Conservation (phyloP, 139 green algal species). For the Helicosporidium sp. region DNA sequence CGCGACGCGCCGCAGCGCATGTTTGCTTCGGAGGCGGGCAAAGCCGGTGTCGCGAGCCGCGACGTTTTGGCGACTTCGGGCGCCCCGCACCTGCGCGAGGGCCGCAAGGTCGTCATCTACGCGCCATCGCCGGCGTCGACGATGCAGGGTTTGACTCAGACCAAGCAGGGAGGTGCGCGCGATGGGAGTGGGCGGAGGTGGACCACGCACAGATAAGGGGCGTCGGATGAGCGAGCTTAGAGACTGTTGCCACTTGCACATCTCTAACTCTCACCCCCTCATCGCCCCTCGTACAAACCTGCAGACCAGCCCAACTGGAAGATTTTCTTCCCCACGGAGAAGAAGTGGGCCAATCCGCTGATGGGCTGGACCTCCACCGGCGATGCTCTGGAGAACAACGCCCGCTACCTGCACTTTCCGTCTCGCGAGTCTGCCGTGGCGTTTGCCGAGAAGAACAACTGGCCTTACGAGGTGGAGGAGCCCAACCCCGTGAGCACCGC, state of each 20-base stretch:
- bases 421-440: constrained; percentile 24
- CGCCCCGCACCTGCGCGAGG: not conserved
- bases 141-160: constrained; percentile 48
- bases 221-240: too few relatives aligned
- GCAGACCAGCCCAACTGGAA: constrained; percentile 42
- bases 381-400: constrained; percentile 63
- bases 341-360: constrained; percentile 83
- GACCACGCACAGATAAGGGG: not conserved
- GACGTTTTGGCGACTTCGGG: too few relatives aligned
- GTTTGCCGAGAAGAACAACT: constrained; percentile 53
- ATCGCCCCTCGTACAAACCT: not conserved
- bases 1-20: too few relatives aligned
- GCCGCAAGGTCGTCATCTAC: constrained; percentile 48
- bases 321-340: constrained; percentile 44
- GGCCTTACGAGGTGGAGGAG: constrained; percentile 47
- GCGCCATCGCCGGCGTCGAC: constrained; percentile 31
- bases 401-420: constrained; percentile 37
- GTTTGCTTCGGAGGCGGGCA: too few relatives aligned
- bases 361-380: constrained; percentile 93
- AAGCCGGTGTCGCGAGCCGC: too few relatives aligned
- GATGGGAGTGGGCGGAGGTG: not conserved
- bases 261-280: not conserved
- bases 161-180: constrained; percentile 9
- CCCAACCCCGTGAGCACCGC: constrained; percentile 18
- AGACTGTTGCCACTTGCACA: not conserved